phyloP scores from a whole-genome alignment of 2,329 filamentous ascomycete genomes.

The Tolypocladium endophyticum region DNA sequence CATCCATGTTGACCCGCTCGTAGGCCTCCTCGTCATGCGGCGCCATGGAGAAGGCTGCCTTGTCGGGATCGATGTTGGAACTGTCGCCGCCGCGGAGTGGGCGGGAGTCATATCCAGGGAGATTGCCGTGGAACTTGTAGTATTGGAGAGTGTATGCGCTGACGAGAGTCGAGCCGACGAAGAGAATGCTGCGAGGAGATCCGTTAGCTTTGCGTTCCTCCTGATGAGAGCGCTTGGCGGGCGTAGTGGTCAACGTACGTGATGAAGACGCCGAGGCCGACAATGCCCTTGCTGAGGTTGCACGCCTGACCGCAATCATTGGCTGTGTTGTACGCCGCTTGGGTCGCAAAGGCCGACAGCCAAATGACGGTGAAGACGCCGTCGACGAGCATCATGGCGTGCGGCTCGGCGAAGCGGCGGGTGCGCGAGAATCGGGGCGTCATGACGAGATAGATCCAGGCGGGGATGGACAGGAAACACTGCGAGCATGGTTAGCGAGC shows the following conservation, averaged over 20 bases:
- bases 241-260: conserved; percentile 33
- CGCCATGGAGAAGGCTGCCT: conserved; percentile 57
- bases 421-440: conserved; percentile 54
- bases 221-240: too few species aligned
- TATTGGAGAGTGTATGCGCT: conserved; percentile 51
- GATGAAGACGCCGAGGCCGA: conserved; percentile 51
- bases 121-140: conserved; percentile 49
- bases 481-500: conserved; percentile 16
- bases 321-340: conserved; percentile 52
- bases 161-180: conserved; percentile 39
- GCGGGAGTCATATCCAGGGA: conserved; percentile 50
- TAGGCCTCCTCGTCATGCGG: conserved; percentile 58
- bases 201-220: not conserved
- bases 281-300: conserved; percentile 50
- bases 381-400: conserved; percentile 50
- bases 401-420: conserved; percentile 49
- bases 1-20: conserved; percentile 47
- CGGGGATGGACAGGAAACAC: conserved; percentile 55
- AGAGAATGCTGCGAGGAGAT: conserved; percentile 37
- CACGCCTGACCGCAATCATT: conserved; percentile 46
- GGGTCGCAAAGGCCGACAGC: conserved; percentile 56
- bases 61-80: conserved; percentile 55
- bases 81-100: conserved; percentile 25
- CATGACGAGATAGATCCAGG: conserved; percentile 55
- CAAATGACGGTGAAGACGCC: conserved; percentile 48